Conservation (phyloP, 2,329 filamentous ascomycete species). For the Colletotrichum sp. region DNA sequence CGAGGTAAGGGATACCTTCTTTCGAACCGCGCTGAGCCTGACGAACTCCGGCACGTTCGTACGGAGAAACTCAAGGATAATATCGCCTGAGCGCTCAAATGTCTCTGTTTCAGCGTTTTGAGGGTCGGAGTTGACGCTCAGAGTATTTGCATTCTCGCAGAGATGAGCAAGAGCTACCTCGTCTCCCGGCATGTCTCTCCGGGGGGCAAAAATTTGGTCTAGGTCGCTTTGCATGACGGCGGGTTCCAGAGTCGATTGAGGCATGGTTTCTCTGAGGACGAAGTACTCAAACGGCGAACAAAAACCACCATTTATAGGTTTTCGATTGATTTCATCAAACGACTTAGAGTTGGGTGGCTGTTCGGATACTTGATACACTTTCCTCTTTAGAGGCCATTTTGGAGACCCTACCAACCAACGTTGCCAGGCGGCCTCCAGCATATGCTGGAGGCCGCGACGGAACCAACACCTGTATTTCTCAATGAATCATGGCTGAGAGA, state of each 20-base stretch:
- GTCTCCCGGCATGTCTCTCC: rapidly evolving
- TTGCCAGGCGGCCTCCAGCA: background rate
- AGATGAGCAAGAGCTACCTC: rapidly evolving
- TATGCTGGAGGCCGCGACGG: background rate
- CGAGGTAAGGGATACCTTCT: background rate
- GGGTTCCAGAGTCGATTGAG: background rate
- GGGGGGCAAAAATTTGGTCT: background rate
- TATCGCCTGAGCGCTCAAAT: background rate
- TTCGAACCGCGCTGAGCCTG: background rate
- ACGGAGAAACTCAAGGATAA: background rate
- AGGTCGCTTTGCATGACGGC: background rate
- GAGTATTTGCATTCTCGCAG: background rate
- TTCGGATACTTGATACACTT: background rate
- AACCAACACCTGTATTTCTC: background rate
- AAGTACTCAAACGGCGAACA: background rate
- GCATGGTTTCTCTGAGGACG: background rate
- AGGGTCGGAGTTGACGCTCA: background rate
- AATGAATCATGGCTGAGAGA: background rate
- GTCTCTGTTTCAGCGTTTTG: background rate
- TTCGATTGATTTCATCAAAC: background rate
- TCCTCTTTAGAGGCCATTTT: background rate
- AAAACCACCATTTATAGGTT: background rate
- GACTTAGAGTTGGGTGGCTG: background rate
- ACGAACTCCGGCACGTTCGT: background rate
- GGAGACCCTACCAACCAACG: background rate